phyloP scores from a whole-genome alignment of 2,329 filamentous ascomycete species.

The Talaromyces sp. region DNA sequence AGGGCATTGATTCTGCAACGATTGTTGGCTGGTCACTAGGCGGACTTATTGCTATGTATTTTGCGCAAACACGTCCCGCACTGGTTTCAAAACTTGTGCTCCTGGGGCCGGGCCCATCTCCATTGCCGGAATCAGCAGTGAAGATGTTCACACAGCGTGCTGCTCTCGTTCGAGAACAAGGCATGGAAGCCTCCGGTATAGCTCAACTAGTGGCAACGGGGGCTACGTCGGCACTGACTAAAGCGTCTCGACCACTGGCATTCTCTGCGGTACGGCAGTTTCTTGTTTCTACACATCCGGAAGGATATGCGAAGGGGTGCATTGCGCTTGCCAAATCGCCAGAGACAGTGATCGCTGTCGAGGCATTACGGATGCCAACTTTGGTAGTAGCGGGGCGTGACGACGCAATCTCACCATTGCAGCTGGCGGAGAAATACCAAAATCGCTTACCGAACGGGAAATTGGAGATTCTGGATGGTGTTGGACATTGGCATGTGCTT shows the following conservation, averaged over 20 bases:
- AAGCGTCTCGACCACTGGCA: not conserved
- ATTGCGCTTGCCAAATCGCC: not conserved
- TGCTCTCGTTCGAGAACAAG: not conserved
- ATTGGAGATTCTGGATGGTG: not conserved
- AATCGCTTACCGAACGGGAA: not conserved
- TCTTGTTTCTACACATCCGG: not conserved
- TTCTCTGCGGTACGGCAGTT: not conserved
- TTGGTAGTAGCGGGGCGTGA: conserved; percentile 1
- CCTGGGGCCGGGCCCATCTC: too few relatives aligned
- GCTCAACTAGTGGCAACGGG: not conserved
- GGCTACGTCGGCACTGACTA: not conserved
- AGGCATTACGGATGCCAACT: not conserved
- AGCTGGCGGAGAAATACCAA: not conserved
- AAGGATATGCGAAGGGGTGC: conserved; percentile 2
- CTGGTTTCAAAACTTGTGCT: too few relatives aligned
- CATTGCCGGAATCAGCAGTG: not conserved
- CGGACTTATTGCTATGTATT: conserved; percentile 1
- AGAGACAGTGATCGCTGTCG: not conserved
- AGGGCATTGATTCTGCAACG: not conserved
- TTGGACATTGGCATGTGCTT: not conserved
- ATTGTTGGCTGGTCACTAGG: conserved; percentile 1
- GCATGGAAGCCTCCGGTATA: not conserved
- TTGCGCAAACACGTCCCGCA: not conserved
- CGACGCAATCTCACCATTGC: not conserved
- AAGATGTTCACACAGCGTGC: not conserved